Base-by-base conservation (phyloP, 75 land plant genomes). In the Gnetum montanum region DNA sequence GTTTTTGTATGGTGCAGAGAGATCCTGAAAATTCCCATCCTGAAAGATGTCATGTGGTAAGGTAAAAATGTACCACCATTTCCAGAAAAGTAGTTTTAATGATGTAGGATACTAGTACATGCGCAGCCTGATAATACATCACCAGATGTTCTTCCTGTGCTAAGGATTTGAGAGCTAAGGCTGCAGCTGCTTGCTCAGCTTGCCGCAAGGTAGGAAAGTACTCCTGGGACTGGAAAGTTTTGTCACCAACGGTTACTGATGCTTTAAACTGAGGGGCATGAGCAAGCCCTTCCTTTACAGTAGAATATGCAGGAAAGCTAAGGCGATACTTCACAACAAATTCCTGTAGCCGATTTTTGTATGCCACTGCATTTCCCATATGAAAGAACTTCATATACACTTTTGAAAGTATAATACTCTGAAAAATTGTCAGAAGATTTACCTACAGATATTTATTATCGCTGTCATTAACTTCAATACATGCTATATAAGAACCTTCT, bases 11-110 rank as follows among this genome's bases (percentile, higher is more conserved):
- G 65, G 12, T 26, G 22, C 31, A 46, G 63, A 40, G n/a, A 64
- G 75, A 36, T 73, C 81, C 88, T 84, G 70, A 29, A 54, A 16
- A 40, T 52, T n/a, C n/a, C n/a, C n/a, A n/a, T n/a, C n/a, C n/a
- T 6, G 11, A 11, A 43, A 43, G 1, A 60, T 11, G n/a, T 1
- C 4, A 36, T 3, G 43, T 23, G 4, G n/a, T n/a, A n/a, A n/a
- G n/a, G n/a, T n/a, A n/a, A n/a, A n/a, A n/a, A n/a, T n/a, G n/a
- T n/a, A n/a, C n/a, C n/a, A n/a, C n/a, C n/a, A n/a, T n/a, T n/a
- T n/a, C n/a, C n/a, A n/a, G n/a, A n/a, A n/a, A n/a, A n/a, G n/a
- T n/a, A n/a, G n/a, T n/a, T n/a, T n/a, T n/a, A n/a, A n/a, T n/a
- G n/a, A n/a, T n/a, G n/a, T n/a, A n/a, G n/a, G n/a, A n/a, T n/a